A percentile compares a stretch with the other conserved stretches of the same genome.
These are phyloP conservation scores for Porcisia deanei DNA, from an alignment of 208 protist species.

Conservation along the genomic window DNA sequence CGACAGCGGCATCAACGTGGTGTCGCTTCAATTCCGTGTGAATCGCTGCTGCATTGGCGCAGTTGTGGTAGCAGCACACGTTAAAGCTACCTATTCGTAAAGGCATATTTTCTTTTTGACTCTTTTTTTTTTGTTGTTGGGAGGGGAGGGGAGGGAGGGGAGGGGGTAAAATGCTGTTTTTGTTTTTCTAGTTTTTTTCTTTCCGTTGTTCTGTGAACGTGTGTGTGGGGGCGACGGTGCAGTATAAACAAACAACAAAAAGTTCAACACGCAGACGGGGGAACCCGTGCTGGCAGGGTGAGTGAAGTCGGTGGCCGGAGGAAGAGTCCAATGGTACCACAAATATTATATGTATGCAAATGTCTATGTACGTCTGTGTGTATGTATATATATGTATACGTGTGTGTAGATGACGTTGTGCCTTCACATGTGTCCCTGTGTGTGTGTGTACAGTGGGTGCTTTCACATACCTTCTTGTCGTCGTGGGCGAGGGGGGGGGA, in stretches of 20 bases:
- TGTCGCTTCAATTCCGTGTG: slow-evolving; percentile 46
- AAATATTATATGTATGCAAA: not conserved
- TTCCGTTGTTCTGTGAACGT: not conserved
- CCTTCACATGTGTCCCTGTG: not conserved
- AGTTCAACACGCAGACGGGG: not conserved
- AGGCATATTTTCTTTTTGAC: not conserved
- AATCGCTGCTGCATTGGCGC: slow-evolving; percentile 41
- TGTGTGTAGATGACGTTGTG: too few species aligned
- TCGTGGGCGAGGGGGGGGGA: not conserved
- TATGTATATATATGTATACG: too few species aligned
- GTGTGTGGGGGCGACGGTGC: not conserved
- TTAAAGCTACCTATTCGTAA: slow-evolving; percentile 21
- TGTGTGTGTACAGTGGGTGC: not conserved
- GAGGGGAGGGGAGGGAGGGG: not conserved
- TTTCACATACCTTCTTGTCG: not conserved
- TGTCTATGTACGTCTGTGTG: too few species aligned
- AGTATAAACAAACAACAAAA: not conserved
- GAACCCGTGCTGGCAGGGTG: not conserved
- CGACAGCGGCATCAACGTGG: slow-evolving; percentile 61
- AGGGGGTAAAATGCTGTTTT: not conserved
- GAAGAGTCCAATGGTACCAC: not conserved
- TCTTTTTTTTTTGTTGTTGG: not conserved
- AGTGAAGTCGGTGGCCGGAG: not conserved
- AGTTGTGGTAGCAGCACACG: slow-evolving; percentile 54
- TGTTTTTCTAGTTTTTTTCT: not conserved